Conservation (phyloP, 805 yeast species). For the Sugiyamaella qingdaonensis region DNA sequence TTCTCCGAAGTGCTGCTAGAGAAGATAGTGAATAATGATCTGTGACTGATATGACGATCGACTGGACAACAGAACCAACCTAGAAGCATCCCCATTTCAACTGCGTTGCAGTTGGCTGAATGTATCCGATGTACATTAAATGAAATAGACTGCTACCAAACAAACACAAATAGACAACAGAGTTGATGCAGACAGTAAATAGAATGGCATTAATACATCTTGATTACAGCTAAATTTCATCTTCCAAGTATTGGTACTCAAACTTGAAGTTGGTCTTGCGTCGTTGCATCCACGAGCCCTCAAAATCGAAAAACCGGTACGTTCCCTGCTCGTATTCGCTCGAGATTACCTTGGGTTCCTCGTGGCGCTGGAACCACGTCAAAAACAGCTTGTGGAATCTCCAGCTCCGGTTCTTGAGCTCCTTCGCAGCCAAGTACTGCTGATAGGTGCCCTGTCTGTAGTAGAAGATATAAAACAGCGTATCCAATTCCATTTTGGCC, state of each 20-base stretch:
- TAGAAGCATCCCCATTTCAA: background rate
- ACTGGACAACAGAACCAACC: background rate
- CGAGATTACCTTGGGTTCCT: constrained; percentile 42
- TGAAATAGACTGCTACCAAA: background rate
- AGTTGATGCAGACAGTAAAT: background rate
- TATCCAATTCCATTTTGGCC: constrained; percentile 75
- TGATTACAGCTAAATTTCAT: constrained; percentile 29
- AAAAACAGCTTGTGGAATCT: constrained; percentile 62
- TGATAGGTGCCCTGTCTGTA: constrained; percentile 71
- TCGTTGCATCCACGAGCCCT: constrained; percentile 61
- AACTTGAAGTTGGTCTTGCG: constrained; percentile 56
- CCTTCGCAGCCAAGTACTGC: constrained; percentile 75
- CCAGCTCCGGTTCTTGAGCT: constrained; percentile 80
- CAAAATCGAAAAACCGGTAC: constrained; percentile 85
- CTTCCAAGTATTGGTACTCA: constrained; percentile 42
- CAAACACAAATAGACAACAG: background rate
- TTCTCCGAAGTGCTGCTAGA: constrained; percentile 69
- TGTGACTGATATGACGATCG: background rate
- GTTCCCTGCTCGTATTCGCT: constrained; percentile 44
- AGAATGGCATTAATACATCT: background rate
- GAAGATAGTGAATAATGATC: constrained; percentile 12
- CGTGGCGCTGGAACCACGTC: constrained; percentile 78
- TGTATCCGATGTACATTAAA: too few species aligned
- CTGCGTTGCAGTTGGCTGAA: background rate
- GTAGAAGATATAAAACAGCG: constrained; percentile 88